A percentile compares a stretch with the other conserved stretches of the same genome.
Conservation (phyloP, 768 basidiomycete genomes). For the Kondoa subrosea region DNA sequence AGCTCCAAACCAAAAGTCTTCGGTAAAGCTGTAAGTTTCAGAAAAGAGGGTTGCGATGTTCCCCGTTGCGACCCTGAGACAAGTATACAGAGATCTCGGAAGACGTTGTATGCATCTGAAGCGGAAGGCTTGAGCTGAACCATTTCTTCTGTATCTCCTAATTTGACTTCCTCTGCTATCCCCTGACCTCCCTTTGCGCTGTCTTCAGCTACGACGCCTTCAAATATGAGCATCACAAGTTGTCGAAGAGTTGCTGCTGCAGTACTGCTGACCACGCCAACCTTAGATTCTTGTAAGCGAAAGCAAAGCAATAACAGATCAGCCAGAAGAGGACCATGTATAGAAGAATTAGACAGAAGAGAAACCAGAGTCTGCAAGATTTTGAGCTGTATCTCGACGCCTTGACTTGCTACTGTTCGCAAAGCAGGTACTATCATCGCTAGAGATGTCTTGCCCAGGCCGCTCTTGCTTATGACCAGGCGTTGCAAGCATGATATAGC, state of each 20-base stretch:
- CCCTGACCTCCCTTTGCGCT: conserved; percentile 28
- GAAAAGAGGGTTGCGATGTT: conserved; percentile 47
- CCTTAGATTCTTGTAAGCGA: conserved; percentile 84
- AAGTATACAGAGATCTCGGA: conserved; percentile 81
- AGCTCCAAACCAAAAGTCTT: conserved; percentile 94
- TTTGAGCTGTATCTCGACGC: conserved; percentile 89
- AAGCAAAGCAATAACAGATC: conserved; percentile 80
- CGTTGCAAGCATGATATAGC: conserved; percentile 79
- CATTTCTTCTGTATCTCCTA: conserved; percentile 39
- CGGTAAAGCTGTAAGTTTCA: conserved; percentile 63
- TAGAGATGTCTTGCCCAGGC: conserved; percentile 46
- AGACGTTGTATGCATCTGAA: conserved; percentile 66
- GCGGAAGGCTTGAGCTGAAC: conserved; percentile 53
- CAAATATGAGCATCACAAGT: conserved; percentile 92
- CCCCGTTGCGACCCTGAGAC: conserved; percentile 46
- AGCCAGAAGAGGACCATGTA: conserved; percentile 38
- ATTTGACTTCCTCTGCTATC: conserved; percentile 37
- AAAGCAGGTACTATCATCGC: conserved; percentile 67
- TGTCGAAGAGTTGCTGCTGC: conserved; percentile 91
- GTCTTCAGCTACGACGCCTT: conserved; percentile 76
- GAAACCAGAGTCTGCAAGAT: conserved; percentile 69
- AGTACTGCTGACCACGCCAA: conserved; percentile 89
- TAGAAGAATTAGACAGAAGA: conserved; percentile 57
- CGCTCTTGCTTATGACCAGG: conserved; percentile 48
- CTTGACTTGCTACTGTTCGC: conserved; percentile 73